Base-by-base conservation (phyloP, 805 yeast genomes). In the Sugiyamaella lignohabitans region DNA sequence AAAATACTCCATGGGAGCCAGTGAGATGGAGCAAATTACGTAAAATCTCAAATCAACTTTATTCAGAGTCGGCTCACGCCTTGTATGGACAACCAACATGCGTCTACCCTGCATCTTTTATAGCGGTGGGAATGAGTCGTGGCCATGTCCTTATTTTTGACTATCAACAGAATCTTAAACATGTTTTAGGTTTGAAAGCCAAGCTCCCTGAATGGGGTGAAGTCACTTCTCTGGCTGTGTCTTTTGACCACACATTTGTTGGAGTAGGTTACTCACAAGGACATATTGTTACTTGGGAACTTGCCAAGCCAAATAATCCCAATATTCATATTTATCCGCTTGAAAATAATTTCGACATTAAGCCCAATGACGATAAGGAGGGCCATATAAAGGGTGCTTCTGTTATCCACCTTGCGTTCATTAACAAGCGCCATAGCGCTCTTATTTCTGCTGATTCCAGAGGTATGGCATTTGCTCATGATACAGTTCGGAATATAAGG, bases 201-300 rank as follows among this genome's bases (percentile, higher is more conserved):
- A 54, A 60, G 3, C 64, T 68, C 1, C 45, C 60, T 1, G 63
- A 63, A 11, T 60, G 69, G 30, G 80, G 82, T 0, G 54, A 71
- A 0, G 78, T 87, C 0, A 72, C 84, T 0, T 50, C 77, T 2
- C 57, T 88, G 20, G 70, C 78, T 0, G 64, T 83, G 11, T 82
- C 93, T 0, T 66, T 76, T 4, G 96, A 89, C 59, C 82, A 85
- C 1, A 71, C 83, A 0, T 76, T 73, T 56, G 52, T 87, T 2
- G 87, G 84, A 0, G 82, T 80, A 0, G 95, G 95, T 1, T 79
- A 74, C 53, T 67, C 70, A 3, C 65, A 72, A 19, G 98, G 97
- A 0, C 70, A 69, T 45, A 72, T 89, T 2, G 66, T 73, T 23
- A 54, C 85, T 1, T 91, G 96, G 95, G 80, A 84, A 51, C 54